These are phyloP conservation scores for Solanum pimpinellifolium DNA, from an alignment of 257 asterid genomes.

Conservation along the genomic window DNA sequence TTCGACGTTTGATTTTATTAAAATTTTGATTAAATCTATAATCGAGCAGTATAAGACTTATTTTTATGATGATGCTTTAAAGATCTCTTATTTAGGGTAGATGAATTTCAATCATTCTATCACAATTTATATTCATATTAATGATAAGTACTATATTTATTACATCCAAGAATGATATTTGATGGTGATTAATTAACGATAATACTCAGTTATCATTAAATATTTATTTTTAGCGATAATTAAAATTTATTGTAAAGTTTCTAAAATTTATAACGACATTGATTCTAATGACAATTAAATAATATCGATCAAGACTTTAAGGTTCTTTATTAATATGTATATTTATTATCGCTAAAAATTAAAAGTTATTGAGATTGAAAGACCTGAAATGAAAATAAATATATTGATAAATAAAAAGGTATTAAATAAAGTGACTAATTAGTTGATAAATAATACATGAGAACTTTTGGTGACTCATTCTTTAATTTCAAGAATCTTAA, in stretches of 20 bases:
- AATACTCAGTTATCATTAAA: too few relatives aligned
- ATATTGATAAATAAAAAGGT: background rate
- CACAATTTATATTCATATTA: background rate
- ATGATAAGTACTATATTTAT: too few relatives aligned
- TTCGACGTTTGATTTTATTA: fast-evolving
- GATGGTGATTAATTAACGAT: too few relatives aligned
- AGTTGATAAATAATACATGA: background rate
- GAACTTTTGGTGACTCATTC: background rate
- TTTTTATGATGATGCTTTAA: background rate
- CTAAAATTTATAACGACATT: too few relatives aligned
- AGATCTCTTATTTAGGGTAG: background rate
- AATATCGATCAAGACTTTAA: too few relatives aligned
- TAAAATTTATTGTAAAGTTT: too few relatives aligned
- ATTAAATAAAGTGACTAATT: background rate
- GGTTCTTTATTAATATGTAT: too few relatives aligned
- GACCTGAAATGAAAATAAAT: background rate
- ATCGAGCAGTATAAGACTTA: background rate
- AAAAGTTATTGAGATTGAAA: background rate
- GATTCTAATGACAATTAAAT: background rate
- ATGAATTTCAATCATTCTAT: background rate
- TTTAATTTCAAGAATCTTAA: background rate
- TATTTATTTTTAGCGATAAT: background rate
- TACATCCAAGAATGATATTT: too few relatives aligned
- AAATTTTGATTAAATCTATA: background rate
- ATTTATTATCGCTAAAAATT: too few relatives aligned